Evolutionary conservation across 768 basidiomycete species (phyloP).

Genomic region (Mycena maculata): DNA sequence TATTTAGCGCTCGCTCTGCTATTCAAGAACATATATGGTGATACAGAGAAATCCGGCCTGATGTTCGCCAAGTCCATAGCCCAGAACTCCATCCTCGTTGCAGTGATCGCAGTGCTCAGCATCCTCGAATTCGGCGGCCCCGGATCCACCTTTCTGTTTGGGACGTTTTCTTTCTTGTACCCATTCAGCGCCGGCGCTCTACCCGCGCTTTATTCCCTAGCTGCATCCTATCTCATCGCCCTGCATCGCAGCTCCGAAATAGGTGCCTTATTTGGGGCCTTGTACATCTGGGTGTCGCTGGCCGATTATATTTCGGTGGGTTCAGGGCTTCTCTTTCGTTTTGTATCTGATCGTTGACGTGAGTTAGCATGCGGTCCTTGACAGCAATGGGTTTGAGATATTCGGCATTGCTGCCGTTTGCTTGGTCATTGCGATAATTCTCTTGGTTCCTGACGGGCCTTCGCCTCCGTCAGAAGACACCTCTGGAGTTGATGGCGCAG

Average conservation of each 20-base stretch:
- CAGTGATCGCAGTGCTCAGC: not conserved
- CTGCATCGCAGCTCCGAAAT: slow-evolving; percentile 1
- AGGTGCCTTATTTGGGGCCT: slow-evolving; percentile 15
- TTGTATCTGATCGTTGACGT: no score
- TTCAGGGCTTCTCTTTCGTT: no score
- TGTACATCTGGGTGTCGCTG: slow-evolving; percentile 18
- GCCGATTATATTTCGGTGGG: slow-evolving; percentile 18
- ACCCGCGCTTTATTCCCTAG: slow-evolving; percentile 25
- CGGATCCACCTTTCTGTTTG: not conserved
- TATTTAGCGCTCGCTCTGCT: slow-evolving; percentile 10
- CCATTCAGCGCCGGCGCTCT: slow-evolving; percentile 15
- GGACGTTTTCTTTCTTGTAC: slow-evolving; percentile 14
- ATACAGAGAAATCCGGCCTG: not conserved
- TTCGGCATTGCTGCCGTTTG: no score
- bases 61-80: not conserved
- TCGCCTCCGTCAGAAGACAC: no score
- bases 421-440: no score
- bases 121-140: slow-evolving; percentile 13
- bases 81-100: slow-evolving; percentile 20
- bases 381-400: no score
- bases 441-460: no score
- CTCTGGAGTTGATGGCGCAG: no score
- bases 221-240: slow-evolving; percentile 11
- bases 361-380: no score
- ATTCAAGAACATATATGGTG: not conserved